A percentile compares a stretch with the other conserved stretches of the same genome.
Conservation (phyloP, 768 basidiomycete species). For the Collybia sordida region DNA sequence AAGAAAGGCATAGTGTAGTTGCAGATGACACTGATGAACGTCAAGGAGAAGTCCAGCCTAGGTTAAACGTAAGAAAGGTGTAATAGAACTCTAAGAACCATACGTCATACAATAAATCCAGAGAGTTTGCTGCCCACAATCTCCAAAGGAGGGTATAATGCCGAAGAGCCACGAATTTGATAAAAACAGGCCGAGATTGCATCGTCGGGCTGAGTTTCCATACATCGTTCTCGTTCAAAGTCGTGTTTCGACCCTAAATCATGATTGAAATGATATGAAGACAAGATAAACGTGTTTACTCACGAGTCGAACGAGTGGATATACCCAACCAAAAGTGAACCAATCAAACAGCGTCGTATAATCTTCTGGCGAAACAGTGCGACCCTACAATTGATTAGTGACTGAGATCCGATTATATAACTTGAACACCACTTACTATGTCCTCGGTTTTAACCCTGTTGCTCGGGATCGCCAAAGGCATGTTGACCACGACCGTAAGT, state of each 20-base stretch:
- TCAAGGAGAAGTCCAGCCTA: constrained; percentile 66
- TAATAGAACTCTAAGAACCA: background rate
- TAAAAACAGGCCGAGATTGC: constrained; percentile 65
- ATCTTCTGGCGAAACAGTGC: constrained; percentile 67
- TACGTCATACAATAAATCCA: constrained; percentile 42
- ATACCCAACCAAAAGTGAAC: constrained; percentile 72
- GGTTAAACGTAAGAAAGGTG: background rate
- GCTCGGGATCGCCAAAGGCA: constrained; percentile 72
- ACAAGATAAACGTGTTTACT: constrained; percentile 5
- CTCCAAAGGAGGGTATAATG: constrained; percentile 40
- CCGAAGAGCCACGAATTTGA: constrained; percentile 28
- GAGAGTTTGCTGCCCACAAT: constrained; percentile 44
- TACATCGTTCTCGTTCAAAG: constrained; percentile 69
- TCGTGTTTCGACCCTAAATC: constrained; percentile 44
- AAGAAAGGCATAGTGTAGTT: constrained; percentile 86
- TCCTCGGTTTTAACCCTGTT: constrained; percentile 46
- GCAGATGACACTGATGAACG: constrained; percentile 67
- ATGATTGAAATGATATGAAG: background rate
- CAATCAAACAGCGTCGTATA: constrained; percentile 72
- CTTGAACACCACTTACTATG: constrained; percentile 48
- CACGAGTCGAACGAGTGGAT: constrained; percentile 57
- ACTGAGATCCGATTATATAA: too few species aligned
- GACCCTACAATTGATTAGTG: constrained; percentile 36
- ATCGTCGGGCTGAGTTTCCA: constrained; percentile 70
- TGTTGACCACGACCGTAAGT: constrained; percentile 47